Conservation (phyloP, 2,329 filamentous ascomycete species). For the Chaetoscypha palmicola region DNA sequence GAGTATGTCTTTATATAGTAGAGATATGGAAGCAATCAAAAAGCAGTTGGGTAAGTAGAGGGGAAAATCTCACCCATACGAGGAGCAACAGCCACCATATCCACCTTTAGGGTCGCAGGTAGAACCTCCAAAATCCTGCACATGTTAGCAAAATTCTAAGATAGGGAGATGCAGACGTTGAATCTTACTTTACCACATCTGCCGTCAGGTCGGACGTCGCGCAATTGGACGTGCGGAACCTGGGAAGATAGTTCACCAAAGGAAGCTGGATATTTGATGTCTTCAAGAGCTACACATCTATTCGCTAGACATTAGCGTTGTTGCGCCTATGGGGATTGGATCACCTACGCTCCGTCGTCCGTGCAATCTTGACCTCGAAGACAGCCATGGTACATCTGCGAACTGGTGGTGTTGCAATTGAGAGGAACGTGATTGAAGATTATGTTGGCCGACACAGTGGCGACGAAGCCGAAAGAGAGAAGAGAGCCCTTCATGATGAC, state of each 20-base stretch:
- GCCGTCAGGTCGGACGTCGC: constrained; percentile 22
- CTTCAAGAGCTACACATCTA: constrained; percentile 23
- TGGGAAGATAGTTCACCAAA: constrained; percentile 6
- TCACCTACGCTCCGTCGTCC: constrained; percentile 21
- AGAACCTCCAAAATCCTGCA: constrained; percentile 21
- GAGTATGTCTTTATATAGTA: constrained; percentile 3
- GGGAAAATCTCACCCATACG: constrained; percentile 23
- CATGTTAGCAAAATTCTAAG: no score
- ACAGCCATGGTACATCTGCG: constrained; percentile 28
- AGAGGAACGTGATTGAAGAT: constrained; percentile 41
- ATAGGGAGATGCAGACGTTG: constrained; percentile 10
- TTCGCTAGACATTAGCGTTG: no score
- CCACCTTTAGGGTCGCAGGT: constrained; percentile 25
- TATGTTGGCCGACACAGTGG: constrained; percentile 39
- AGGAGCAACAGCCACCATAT: constrained; percentile 29
- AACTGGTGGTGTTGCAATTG: constrained; percentile 32
- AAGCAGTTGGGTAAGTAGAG: neutral
- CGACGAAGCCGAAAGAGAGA: constrained; percentile 29
- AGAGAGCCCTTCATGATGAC: constrained; percentile 25
- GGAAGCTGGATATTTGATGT: constrained; percentile 11
- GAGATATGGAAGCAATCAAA: neutral
- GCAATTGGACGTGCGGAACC: neutral
- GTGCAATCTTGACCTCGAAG: constrained; percentile 28
- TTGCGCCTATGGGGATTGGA: neutral
- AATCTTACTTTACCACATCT: constrained; percentile 23